phyloP scores from a whole-genome alignment of 805 yeast genomes.

The Candida insectalens region DNA sequence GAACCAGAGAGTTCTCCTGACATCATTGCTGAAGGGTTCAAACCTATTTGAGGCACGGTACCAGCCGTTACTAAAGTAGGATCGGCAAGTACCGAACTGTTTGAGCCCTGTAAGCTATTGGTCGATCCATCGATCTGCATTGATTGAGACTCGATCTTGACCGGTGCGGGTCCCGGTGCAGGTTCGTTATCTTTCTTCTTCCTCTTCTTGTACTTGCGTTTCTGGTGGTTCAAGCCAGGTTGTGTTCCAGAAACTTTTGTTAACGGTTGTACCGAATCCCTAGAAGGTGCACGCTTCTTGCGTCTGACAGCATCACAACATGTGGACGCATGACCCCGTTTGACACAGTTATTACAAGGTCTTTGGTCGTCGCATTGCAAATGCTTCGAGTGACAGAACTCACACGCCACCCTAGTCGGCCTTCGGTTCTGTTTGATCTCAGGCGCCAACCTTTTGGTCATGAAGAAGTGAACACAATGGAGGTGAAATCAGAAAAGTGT shows the following conservation, averaged over 20 bases:
- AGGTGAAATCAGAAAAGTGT: too few species aligned
- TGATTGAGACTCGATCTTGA: too few species aligned
- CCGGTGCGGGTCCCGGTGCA: too few species aligned
- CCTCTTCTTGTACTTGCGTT: neutral
- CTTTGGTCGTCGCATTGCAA: conserved; percentile 61
- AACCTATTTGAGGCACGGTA: too few species aligned
- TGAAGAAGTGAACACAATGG: conserved; percentile 16
- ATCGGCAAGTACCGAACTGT: too few species aligned
- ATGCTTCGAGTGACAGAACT: conserved; percentile 64
- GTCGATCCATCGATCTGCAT: too few species aligned
- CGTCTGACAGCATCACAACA: conserved; percentile 55
- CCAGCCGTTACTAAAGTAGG: too few species aligned
- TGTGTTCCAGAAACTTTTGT: too few species aligned
- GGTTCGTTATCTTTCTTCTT: too few species aligned
- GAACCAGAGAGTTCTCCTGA: neutral
- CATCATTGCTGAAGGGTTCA: neutral
- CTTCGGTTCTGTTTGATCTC: conserved; percentile 44
- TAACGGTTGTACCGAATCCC: neutral
- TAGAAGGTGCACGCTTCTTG: conserved; percentile 10
- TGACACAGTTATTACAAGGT: conserved; percentile 65
- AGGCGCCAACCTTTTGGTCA: conserved; percentile 54
- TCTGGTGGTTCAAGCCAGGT: neutral
- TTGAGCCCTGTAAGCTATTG: too few species aligned
- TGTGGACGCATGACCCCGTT: conserved; percentile 39
- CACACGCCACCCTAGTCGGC: conserved; percentile 63